Conservation (phyloP, 768 basidiomycete species). For the Ramaria rubella region DNA sequence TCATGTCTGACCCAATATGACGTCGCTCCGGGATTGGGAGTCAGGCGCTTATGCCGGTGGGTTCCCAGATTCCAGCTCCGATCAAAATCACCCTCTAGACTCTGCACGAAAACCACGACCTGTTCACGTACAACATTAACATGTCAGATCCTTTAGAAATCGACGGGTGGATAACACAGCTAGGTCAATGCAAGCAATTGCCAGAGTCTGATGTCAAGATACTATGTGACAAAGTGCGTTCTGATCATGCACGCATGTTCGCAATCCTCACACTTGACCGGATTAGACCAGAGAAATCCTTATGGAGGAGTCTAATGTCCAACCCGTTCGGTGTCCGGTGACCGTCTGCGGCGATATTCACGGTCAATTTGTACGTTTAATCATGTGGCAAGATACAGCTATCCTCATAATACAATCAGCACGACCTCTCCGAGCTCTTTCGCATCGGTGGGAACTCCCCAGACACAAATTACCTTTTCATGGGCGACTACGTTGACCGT, state of each 20-base stretch:
- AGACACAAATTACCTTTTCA: conserved; percentile 99
- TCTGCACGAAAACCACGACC: conserved; percentile 6
- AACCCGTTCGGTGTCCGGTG: conserved; percentile 96
- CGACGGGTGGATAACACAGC: conserved; percentile 94
- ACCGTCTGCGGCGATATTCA: conserved; percentile 99
- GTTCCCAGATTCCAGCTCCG: conserved; percentile 1
- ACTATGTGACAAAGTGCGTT: conserved; percentile 94
- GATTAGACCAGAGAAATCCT: conserved; percentile 91
- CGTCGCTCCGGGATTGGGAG: conserved; percentile 6
- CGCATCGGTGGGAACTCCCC: conserved; percentile 98
- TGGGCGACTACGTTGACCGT: conserved; percentile 99
- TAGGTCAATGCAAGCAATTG: conserved; percentile 95
- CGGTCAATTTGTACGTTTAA: conserved; percentile 90
- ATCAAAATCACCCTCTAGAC: not conserved
- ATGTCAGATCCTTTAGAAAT: conserved; percentile 53
- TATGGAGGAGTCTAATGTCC: conserved; percentile 99
- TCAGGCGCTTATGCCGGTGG: not conserved
- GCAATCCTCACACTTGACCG: conserved; percentile 15
- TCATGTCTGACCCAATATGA: conserved; percentile 1
- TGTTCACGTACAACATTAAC: not conserved
- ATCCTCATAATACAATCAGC: conserved; percentile 44
- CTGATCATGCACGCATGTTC: conserved; percentile 17
- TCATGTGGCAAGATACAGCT: conserved; percentile 13
- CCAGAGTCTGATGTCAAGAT: conserved; percentile 93
- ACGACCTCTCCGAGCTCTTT: conserved; percentile 98